These are phyloP conservation scores for Parastagonospora avenae DNA, from an alignment of 2,329 filamentous ascomycete species.

Conservation along the genomic window DNA sequence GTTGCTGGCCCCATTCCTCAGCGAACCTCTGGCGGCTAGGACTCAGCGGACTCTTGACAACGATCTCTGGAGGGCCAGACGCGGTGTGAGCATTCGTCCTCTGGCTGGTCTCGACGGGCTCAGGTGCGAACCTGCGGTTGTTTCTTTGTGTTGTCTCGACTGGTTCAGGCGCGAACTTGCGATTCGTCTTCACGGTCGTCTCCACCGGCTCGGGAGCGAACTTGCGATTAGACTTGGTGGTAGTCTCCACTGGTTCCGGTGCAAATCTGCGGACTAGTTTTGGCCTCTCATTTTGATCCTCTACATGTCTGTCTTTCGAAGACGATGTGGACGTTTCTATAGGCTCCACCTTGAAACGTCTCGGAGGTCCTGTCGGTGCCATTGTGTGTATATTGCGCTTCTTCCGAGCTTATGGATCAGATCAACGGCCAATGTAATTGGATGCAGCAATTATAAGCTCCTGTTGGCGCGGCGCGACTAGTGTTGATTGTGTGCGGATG, in stretches of 20 bases:
- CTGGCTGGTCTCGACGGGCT: constrained; percentile 43
- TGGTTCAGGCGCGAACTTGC: constrained; percentile 51
- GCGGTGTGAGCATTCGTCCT: constrained; percentile 50
- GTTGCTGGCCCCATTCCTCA: constrained; percentile 32
- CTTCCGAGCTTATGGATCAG: constrained; percentile 6
- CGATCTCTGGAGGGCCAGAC: constrained; percentile 36
- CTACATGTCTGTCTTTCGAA: constrained; percentile 72
- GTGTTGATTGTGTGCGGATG: constrained; percentile 25
- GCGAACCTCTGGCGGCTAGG: constrained; percentile 36
- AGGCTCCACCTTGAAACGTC: constrained; percentile 47
- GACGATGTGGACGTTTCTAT: constrained; percentile 39
- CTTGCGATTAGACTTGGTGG: constrained; percentile 57
- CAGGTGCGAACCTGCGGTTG: constrained; percentile 55
- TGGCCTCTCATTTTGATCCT: constrained; percentile 34
- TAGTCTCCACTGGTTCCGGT: constrained; percentile 75
- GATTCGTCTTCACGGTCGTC: constrained; percentile 62
- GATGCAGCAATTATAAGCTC: constrained; percentile 16
- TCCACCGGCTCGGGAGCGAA: constrained; percentile 48
- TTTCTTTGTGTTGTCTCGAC: constrained; percentile 61
- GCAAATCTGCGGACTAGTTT: constrained; percentile 41
- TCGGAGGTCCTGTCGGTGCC: constrained; percentile 37
- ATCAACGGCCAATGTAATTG: constrained; percentile 21
- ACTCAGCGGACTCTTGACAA: constrained; percentile 17
- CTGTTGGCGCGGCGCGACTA: constrained; percentile 27
- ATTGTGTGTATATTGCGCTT: constrained; percentile 22